Conservation (phyloP, 2,329 filamentous ascomycete genomes). For the Lizonia empirigonia region DNA sequence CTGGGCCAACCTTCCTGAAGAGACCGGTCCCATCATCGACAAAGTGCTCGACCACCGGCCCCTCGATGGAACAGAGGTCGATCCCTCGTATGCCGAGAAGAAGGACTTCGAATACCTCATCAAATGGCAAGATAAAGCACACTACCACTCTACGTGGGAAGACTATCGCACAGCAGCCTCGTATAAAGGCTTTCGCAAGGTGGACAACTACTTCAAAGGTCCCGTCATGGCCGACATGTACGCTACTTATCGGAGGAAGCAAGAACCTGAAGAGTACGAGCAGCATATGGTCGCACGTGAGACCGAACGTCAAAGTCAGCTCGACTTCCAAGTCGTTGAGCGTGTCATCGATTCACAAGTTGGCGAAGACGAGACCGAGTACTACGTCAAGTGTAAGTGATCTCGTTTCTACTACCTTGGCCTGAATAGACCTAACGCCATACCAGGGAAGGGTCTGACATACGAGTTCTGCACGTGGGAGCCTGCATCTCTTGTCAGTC, state of each 20-base stretch:
- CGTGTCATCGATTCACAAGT: slow-evolving; percentile 85
- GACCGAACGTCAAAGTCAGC: slow-evolving; percentile 82
- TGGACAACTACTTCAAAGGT: slow-evolving; percentile 95
- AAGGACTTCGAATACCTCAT: slow-evolving; percentile 90
- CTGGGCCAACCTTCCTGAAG: slow-evolving; percentile 72
- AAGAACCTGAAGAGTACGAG: slow-evolving; percentile 82
- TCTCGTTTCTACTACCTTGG: slow-evolving; percentile 6
- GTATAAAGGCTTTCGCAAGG: slow-evolving; percentile 82
- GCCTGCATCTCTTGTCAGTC: slow-evolving; percentile 71
- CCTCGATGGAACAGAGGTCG: slow-evolving; percentile 63
- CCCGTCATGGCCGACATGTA: slow-evolving; percentile 79
- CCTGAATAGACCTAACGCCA: slow-evolving; percentile 28
- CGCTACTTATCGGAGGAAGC: slow-evolving; percentile 59
- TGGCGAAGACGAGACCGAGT: slow-evolving; percentile 80
- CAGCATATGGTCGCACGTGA: slow-evolving; percentile 96
- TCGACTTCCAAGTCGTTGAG: slow-evolving; percentile 91
- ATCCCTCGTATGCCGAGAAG: slow-evolving; percentile 52
- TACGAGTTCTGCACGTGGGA: slow-evolving; percentile 99
- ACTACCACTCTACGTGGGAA: slow-evolving; percentile 97
- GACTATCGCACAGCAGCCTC: slow-evolving; percentile 73
- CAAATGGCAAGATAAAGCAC: slow-evolving; percentile 96
- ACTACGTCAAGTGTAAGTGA: slow-evolving; percentile 83
- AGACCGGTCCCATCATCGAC: slow-evolving; percentile 85
- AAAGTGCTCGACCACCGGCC: slow-evolving; percentile 85
- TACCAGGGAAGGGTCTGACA: slow-evolving; percentile 75